Base-by-base conservation (phyloP, 2,329 filamentous ascomycete genomes). In the Stachybotrys echinatus region DNA sequence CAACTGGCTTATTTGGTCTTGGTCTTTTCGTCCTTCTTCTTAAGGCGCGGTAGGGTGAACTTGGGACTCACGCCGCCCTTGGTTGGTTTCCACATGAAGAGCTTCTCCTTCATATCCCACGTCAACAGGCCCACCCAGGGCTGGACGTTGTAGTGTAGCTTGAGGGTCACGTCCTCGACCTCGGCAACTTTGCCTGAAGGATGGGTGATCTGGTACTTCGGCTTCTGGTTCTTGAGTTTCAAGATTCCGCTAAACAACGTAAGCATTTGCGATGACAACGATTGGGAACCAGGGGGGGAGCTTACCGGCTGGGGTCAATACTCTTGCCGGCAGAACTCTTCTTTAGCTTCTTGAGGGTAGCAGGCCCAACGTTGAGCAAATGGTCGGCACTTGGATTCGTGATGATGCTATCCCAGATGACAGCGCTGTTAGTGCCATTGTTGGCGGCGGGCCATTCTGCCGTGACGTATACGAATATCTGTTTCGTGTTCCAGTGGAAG, bases 401-500 rank as follows among this genome's bases (percentile, higher is more conserved):
- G 71, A 99, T 92, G 73, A 99, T 97, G 57, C 79, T 80, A 72
- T 99, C 92, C 94, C 92, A 97, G 72, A 99, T 92, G 55, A 96
- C 87, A 59, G 89, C 88, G 71, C 91, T 80, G 70, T 87, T 87
- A 54, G 72, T 74, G 50, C 60, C 65, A 57, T 71, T 72, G 46
- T 62, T 62, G 46, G 64, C 51, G 42, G 62, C 60, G 22, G 77
- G 74, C 83, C 83, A 87, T 60, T 84, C 85, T 49, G 92, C 92
- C 49, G 90, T 92, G 52, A 99, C 85, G 74, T 96, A 99, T 68
- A 96, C 85, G 73, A 97, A 99, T 62, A 99, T 75, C 73, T 97
- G 89, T 71, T 99, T 99, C 19, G 95, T 99, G 78, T 99, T 99
- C 94, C 92, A 99, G 65, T 89, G 95, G 80, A 97, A 97, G 60